phyloP scores from a whole-genome alignment of 176 grass and related monocot genomes.

The Ampelocalamus luodianensis region DNA sequence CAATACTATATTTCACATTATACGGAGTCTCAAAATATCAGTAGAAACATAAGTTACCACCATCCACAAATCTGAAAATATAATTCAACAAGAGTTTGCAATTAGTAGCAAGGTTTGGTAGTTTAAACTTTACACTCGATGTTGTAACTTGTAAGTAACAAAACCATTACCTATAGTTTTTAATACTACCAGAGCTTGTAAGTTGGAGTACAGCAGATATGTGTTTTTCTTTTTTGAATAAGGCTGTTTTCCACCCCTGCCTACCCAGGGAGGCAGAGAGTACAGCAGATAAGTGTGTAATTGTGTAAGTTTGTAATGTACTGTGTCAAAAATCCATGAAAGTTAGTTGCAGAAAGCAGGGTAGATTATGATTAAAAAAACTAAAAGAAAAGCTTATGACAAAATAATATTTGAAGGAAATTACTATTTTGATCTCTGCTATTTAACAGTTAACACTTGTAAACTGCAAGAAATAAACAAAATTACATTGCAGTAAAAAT shows the following conservation, averaged over 20 bases:
- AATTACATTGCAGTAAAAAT: not conserved
- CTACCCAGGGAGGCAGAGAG: not conserved
- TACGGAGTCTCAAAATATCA: slow-evolving; percentile 1
- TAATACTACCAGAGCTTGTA: not conserved
- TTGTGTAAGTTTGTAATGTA: not conserved
- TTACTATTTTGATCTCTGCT: not conserved
- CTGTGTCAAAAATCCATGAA: slow-evolving; percentile 8
- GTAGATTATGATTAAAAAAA: slow-evolving; percentile 9
- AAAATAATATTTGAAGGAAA: slow-evolving; percentile 1
- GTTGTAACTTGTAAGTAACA: slow-evolving; percentile 12
- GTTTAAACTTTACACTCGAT: not conserved
- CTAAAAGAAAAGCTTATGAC: not conserved
- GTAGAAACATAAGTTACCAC: slow-evolving; percentile 16
- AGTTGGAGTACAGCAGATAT: not conserved
- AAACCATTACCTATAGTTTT: not conserved
- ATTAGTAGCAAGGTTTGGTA: not conserved
- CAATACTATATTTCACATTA: slow-evolving; percentile 25
- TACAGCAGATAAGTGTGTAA: not conserved
- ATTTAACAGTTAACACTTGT: not conserved
- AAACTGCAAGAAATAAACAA: not conserved
- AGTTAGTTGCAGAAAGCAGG: not conserved
- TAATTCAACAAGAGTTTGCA: not conserved
- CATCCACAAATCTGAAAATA: slow-evolving; percentile 15
- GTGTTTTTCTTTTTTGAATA: not conserved
- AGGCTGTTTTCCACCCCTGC: not conserved